Base-by-base conservation (phyloP, 1,284 basidiomycete genomes). In the Meira miltonrushii region DNA sequence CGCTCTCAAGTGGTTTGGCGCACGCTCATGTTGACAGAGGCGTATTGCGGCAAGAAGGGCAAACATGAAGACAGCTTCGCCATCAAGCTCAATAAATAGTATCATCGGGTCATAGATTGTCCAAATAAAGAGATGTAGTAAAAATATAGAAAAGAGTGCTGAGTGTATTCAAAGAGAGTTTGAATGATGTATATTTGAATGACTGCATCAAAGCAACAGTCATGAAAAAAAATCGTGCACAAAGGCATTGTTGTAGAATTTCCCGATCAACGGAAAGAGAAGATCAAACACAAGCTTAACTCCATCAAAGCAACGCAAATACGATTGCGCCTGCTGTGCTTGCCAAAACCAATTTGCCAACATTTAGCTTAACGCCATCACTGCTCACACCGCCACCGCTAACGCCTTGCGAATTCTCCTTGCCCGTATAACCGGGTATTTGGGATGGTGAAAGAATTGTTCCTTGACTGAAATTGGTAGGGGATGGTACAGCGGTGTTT, bases 351-450 rank as follows among this genome's bases (percentile, higher is more conserved):
- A 48, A 13, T 23, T 15, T 48, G 17, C 17, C 46, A 12, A 23
- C 17, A 17, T 48, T 48, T 12, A 48, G 46, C 23, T 48, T 48
- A 23, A 23, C 25, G 25, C 46, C 21, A 25, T 48, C 46, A 48
- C 46, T 48, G 21, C 46, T 48, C 17, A 48, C 21, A 33, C 28
- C 28, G 21, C 40, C 40, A 4, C 13, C 15, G 13, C 40, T 43
- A 19, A 43, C 19, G 19, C 46, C 46, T 13, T 25, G 17, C n/a
- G 46, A 21, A 25, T 48, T 48, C 46, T 21, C n/a, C 8, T n/a
- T 25, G 6, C 46, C 46, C 6, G 13, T 21, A 41, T 53, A 53
- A 21, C 50, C 50, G 5, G 50, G 50, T 5, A 53, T 53, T 33
- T 53, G 28, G 11, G 50, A 53, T 15, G 50, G 50, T 39, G 5